A percentile compares a stretch with the other conserved stretches of the same genome.
phyloP scores from a whole-genome alignment of 768 basidiomycete species.

The Tricholoma hemisulphureum region DNA sequence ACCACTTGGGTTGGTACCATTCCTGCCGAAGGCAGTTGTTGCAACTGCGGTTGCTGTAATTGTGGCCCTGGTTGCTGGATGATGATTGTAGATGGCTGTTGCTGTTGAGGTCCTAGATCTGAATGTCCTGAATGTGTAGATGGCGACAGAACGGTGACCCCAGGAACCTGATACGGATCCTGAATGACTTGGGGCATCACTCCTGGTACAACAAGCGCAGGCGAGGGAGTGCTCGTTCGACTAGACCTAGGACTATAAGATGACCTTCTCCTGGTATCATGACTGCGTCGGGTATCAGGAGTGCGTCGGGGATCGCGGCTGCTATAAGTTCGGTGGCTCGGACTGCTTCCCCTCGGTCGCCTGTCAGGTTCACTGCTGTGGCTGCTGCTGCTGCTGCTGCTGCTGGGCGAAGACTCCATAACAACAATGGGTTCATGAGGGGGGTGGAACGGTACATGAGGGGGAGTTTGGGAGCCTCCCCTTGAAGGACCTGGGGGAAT shows the following conservation, averaged over 20 bases:
- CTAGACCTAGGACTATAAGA: slow-evolving; percentile 3
- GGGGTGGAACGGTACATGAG: not conserved
- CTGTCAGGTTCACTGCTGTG: slow-evolving; percentile 3
- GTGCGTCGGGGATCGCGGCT: slow-evolving; percentile 12
- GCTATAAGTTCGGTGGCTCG: slow-evolving; percentile 15
- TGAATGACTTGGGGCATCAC: not conserved
- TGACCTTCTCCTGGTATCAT: too few relatives aligned
- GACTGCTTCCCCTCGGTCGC: not conserved
- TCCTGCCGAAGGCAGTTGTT: not conserved
- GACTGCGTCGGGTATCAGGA: slow-evolving; percentile 13
- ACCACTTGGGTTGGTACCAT: not conserved
- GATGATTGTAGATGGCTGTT: slow-evolving; percentile 1
- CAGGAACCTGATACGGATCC: not conserved
- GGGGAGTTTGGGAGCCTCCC: not conserved
- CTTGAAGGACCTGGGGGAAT: slow-evolving; percentile 19
- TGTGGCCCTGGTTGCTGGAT: slow-evolving; percentile 2
- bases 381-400: not conserved
- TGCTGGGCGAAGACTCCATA: slow-evolving; percentile 2
- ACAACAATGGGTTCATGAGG: slow-evolving; percentile 10
- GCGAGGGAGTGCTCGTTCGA: not conserved
- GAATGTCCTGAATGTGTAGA: not conserved
- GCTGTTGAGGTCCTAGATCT: not conserved
- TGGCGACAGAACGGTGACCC: not conserved
- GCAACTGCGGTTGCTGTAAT: not conserved
- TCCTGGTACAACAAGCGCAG: not conserved